A percentile compares a stretch with the other conserved stretches of the same genome.
These are phyloP conservation scores for Brassica incana DNA, from an alignment of 345 rosid species.

Conservation along the genomic window DNA sequence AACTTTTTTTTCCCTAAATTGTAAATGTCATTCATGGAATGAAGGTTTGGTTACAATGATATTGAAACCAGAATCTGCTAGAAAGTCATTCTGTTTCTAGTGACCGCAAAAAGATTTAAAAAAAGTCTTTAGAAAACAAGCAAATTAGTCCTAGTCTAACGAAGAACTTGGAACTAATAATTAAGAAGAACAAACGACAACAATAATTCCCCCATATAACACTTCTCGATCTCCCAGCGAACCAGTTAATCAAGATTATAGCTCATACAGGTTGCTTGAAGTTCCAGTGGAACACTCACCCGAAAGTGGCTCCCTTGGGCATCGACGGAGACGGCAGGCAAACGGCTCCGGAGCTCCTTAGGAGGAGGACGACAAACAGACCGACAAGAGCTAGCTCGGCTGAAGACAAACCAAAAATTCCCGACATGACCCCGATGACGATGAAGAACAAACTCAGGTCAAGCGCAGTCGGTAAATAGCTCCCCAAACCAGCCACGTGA, in stretches of 20 bases:
- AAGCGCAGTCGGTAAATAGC: background rate
- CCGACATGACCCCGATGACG: background rate
- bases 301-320: background rate
- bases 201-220: too few relatives aligned
- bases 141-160: too few relatives aligned
- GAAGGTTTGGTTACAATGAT: too few relatives aligned
- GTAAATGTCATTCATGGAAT: too few relatives aligned
- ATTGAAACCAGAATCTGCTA: too few relatives aligned
- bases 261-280: background rate
- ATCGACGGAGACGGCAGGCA: background rate
- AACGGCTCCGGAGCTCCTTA: background rate
- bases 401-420: background rate
- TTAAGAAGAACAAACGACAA: too few relatives aligned
- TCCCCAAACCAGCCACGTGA: background rate
- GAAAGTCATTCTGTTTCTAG: too few relatives aligned
- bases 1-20: too few relatives aligned
- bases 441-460: background rate
- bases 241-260: background rate
- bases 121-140: too few relatives aligned
- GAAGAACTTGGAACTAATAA: too few relatives aligned
- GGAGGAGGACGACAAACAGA: background rate
- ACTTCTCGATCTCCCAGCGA: background rate
- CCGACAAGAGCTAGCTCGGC: background rate
- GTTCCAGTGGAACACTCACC: background rate
- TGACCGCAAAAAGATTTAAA: too few relatives aligned